Base-by-base conservation (phyloP, 371 early-diverging fungal species). In the Rhizomucor pusillus region DNA sequence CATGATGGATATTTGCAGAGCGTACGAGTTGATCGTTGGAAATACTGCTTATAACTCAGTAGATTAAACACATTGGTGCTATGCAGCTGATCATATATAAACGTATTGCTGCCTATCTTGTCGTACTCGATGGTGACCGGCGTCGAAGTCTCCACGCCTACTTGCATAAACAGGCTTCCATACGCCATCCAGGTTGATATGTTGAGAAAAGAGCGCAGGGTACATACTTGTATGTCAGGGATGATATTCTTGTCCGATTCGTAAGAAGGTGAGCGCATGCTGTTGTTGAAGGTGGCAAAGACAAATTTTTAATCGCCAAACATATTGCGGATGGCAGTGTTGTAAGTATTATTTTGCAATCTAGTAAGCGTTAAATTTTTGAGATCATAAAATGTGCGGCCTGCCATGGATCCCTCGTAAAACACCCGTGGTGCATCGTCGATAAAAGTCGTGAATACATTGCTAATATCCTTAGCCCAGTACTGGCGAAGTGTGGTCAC, bases 221-320 rank as follows among this genome's bases (percentile, higher is more conserved):
- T 47, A 14, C 60, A 60, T 50, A 54, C 46, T 1, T 33, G 33
- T 6, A 59, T 29, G 29, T 29, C 43, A 2, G 20, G 20, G 9
- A 43, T 22, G 11, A 29, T 29, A 29, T 29, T 29, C 29, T 22
- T 29, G 0, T 5, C 13, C 9, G 5, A 5, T 5, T 39, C 36
- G 5, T 41, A n/a, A 20, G 22, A 11, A 9, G 23, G 22, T 16
- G 9, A 13, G 13, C 18, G 2, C 10, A 34, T 29, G 11, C 29
- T 29, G 7, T 46, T 48, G 20, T 41, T 43, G 29, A 41, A 22
- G 44, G 41, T 24, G 1, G 47, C 47, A 9, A 53, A n/a, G 1
- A 59, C 54, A 34, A 59, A 48, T 10, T 41, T 20, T n/a, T 59
- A 54, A 3, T 52, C 53, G 11, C 54, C 59, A 20, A 53, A 49